phyloP scores from a whole-genome alignment of 2,329 filamentous ascomycete genomes.

The Penicillium sp. region DNA sequence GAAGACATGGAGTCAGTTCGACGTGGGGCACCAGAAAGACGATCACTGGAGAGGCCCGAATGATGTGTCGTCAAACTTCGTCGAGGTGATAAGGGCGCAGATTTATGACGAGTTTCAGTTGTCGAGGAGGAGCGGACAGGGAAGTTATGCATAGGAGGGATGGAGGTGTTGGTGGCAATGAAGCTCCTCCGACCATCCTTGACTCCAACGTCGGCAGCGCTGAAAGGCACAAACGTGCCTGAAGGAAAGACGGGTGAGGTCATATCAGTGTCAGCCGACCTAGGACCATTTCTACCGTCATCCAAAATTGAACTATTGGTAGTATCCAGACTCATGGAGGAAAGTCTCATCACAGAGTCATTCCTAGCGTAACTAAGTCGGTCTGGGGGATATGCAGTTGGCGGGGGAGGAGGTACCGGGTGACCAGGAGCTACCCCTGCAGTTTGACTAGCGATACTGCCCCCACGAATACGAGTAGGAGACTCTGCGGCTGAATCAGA shows the following conservation, averaged over 20 bases:
- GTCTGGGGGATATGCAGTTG: conserved; percentile 25
- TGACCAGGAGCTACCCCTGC: conserved; percentile 30
- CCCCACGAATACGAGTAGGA: conserved; percentile 22
- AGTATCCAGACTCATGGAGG: conserved; percentile 32
- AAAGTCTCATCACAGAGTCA: conserved; percentile 29
- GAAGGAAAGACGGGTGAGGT: conserved; percentile 28
- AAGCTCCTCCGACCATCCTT: conserved; percentile 26
- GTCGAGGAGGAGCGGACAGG: conserved; percentile 23
- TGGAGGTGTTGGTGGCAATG: conserved; percentile 18
- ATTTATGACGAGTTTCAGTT: conserved; percentile 17
- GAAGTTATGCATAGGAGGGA: conserved; percentile 22
- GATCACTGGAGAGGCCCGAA: conserved; percentile 21
- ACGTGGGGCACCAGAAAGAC: conserved; percentile 21
- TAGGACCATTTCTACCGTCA: conserved; percentile 23
- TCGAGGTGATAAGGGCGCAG: conserved; percentile 24
- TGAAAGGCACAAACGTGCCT: conserved; percentile 31
- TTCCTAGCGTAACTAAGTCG: conserved; percentile 29
- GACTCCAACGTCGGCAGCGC: conserved; percentile 31
- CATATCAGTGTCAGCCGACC: conserved; percentile 24
- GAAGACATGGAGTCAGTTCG: conserved; percentile 26
- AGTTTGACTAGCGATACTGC: conserved; percentile 29
- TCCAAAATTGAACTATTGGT: conserved; percentile 34
- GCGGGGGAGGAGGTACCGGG: conserved; percentile 32
- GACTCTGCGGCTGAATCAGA: conserved; percentile 21
- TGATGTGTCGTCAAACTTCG: conserved; percentile 28